Base-by-base conservation (phyloP, 1,139 yeast genomes). In the Insectozyma bohioensis region DNA sequence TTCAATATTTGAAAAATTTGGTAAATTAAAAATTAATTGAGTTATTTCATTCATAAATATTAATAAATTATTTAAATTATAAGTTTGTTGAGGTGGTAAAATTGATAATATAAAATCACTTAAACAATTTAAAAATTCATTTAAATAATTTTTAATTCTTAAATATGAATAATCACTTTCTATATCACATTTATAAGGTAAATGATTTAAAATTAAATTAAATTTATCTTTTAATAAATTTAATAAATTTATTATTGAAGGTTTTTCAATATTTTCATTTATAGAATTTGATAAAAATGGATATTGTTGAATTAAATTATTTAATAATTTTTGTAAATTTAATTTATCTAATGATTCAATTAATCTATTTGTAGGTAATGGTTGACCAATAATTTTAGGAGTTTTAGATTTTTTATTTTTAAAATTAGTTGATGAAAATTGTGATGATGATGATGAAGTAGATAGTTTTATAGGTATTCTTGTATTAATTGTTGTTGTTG, bases 161-260 rank as follows among this genome's bases (percentile, higher is more conserved):
- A 86, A 67, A 58, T 82, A 92, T n/a, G 95, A 82, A 54, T 92
- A 92, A 56, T 90, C 97, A 33, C 85, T 78, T 31, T 73, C 68
- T 13, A 70, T 64, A 46, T 83, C 87, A 41, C 86, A 86, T 46
- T 81, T 80, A 56, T 84, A 85, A 1, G 95, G 95, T 42, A 86
- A 58, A 39, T 73, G 71, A 13, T 57, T 54, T 20, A 63, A 51
- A 18, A 85, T 74, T 3, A 49, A 48, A 11, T 68, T 63, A 32
- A 72, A 61, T 46, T 81, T 78, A 9, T 54, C 52, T 23, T 63
- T 57, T 34, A 86, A 61, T 20, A 77, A 63, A 9, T 59, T 63
- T 18, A 82, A 54, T 5, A 85, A 75, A 39, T 73, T 67, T 11
- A 61, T 55, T 4, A 78, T 67, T 0, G 79, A 63, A 9, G 88